A percentile compares a stretch with the other conserved stretches of the same genome.
These are phyloP conservation scores for Blastobotrys mokoenaii DNA, from an alignment of 805 yeast genomes.

Conservation along the genomic window DNA sequence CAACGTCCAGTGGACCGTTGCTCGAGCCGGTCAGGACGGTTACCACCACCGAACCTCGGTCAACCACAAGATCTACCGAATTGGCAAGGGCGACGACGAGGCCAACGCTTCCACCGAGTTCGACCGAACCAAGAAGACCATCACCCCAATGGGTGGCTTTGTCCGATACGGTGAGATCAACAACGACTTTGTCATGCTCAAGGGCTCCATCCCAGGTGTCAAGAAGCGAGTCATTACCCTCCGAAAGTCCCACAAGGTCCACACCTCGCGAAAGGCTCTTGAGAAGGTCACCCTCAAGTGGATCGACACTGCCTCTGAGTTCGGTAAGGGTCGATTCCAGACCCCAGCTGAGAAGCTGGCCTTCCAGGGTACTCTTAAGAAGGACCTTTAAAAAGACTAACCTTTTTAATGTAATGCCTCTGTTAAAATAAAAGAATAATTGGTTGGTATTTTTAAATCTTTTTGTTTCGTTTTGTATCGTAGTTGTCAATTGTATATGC, in stretches of 20 bases:
- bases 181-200: conserved; percentile 94
- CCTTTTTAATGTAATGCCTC: not conserved
- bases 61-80: conserved; percentile 99
- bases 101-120: conserved; percentile 91
- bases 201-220: conserved; percentile 99
- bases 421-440: too few species aligned
- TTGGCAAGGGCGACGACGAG: conserved; percentile 95
- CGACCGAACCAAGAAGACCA: conserved; percentile 99
- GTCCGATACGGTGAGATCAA: conserved; percentile 97
- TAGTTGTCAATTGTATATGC: too few species aligned
- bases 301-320: conserved; percentile 99
- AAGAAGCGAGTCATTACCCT: conserved; percentile 98
- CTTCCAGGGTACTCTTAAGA: conserved; percentile 99
- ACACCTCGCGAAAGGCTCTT: conserved; percentile 95
- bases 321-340: conserved; percentile 99
- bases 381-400: conserved; percentile 51
- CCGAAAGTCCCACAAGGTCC: conserved; percentile 96
- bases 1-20: conserved; percentile 99
- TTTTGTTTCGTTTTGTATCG: too few species aligned
- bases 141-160: conserved; percentile 99
- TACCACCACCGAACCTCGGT: conserved; percentile 99
- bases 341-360: conserved; percentile 99
- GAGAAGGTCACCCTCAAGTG: conserved; percentile 97
- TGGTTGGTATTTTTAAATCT: too few species aligned
- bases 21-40: conserved; percentile 99